Conservation (phyloP, 129 eudicot genomes). For the Lonicera japonica region DNA sequence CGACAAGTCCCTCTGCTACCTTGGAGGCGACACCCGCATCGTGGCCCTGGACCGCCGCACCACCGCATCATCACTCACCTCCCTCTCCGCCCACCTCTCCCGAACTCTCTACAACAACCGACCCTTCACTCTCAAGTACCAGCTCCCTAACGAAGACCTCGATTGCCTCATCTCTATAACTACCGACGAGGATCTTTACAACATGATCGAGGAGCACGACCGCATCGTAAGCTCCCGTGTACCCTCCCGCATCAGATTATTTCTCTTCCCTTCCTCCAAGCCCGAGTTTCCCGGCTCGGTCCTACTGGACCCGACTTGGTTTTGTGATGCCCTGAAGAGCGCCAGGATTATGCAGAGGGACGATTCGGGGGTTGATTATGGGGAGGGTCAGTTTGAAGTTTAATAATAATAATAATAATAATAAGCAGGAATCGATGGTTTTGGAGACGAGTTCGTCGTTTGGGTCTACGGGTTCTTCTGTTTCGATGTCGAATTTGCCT, state of each 20-base stretch:
- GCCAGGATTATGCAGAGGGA: constrained; percentile 49
- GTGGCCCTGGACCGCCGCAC: constrained; percentile 81
- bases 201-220: constrained; percentile 85
- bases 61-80: constrained; percentile 38
- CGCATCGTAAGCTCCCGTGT: constrained; percentile 25
- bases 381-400: constrained; percentile 28
- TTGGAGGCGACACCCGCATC: constrained; percentile 82
- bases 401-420: constrained; percentile 26
- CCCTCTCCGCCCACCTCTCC: constrained; percentile 55
- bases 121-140: constrained; percentile 64
- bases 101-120: constrained; percentile 44
- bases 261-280: constrained; percentile 53
- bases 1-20: constrained; percentile 63
- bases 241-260: constrained; percentile 60
- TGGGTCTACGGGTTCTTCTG: constrained; percentile 62
- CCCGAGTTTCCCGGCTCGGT: constrained; percentile 44
- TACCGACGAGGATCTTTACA: constrained; percentile 63
- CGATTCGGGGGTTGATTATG: constrained; percentile 37
- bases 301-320: constrained; percentile 70
- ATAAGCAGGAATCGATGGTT: constrained; percentile 57
- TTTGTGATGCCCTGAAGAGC: constrained; percentile 63
- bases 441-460: constrained; percentile 75
- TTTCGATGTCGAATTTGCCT: constrained; percentile 49
- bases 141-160: constrained; percentile 74
- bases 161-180: constrained; percentile 67